Conservation (phyloP, 805 yeast genomes). For the Nakazawaea wickerhamii region DNA sequence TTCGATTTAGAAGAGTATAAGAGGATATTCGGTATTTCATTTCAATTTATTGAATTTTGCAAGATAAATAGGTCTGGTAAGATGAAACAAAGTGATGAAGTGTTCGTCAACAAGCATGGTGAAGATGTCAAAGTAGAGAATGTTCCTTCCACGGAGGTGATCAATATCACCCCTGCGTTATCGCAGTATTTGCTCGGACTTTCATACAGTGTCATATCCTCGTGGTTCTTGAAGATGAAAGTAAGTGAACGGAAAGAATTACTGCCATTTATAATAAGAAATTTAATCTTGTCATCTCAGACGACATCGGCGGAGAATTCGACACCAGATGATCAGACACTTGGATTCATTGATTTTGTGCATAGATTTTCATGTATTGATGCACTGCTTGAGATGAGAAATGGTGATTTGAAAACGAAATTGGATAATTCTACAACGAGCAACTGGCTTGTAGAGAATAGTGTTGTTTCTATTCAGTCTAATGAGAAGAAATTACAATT, state of each 20-base stretch:
- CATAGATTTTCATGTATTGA: conserved; percentile 62
- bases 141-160: conserved; percentile 46
- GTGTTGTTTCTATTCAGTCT: neutral
- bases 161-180: conserved; percentile 42
- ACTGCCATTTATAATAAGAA: conserved; percentile 58
- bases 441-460: neutral
- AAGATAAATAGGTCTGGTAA: neutral
- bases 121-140: conserved; percentile 47
- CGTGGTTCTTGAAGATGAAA: conserved; percentile 66
- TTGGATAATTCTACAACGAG: neutral
- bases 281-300: conserved; percentile 35
- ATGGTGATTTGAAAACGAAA: conserved; percentile 15
- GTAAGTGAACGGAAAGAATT: conserved; percentile 52
- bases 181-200: conserved; percentile 56
- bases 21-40: conserved; percentile 77
- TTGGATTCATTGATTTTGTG: conserved; percentile 65
- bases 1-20: conserved; percentile 74
- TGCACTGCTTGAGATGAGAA: conserved; percentile 42
- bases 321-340: conserved; percentile 43
- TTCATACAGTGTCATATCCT: conserved; percentile 63
- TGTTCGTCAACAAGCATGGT: conserved; percentile 30
- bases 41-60: conserved; percentile 64
- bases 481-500: neutral
- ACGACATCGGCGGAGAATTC: conserved; percentile 21
- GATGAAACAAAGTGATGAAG: conserved; percentile 40